Evolutionary conservation across 2,329 filamentous ascomycete species (phyloP), one percentile per base, ranked within the genome.

Genomic region (Lasiodiplodia sp.): DNA sequence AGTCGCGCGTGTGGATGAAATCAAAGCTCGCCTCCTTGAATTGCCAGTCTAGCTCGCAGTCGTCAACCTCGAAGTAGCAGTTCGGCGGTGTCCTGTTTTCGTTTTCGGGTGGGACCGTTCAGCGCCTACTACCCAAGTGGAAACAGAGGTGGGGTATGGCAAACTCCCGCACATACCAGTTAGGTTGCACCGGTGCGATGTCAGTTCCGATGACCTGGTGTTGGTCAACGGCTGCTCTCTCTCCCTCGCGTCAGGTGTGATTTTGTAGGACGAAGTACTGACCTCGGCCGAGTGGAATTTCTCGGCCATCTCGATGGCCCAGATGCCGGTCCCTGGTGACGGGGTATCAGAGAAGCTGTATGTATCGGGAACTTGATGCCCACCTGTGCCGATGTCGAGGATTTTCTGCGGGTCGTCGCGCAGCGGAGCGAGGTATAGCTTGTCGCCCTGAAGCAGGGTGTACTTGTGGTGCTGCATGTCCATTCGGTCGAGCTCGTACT

Each of bases 1-100:
- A 65, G 28, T 68, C 58, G 38, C 67, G 67, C 23, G 49, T 57
- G 71, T 85, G 82, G 57, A 84, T 80, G 69, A 83, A 83, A 72
- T 84, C 83, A 70, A 80, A 79, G 66, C 66, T 63, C 5, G 31
- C 37, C 8, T 55, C 44, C 18, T 53, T 60, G 49, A 52, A 63
- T 0, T 81, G 83, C 83, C 83, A 85, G 31, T 79, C 77, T 8
- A 78, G 72, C 0, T 78, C 78, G 18, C 81, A 76, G 58, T 85
- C 83, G 73, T 85, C 83, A 64, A 85, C 79, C 67, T 84, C 80
- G 71, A 85, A 85, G 28, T 75, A 73, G 70, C 79, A 80, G 71
- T 85, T 85, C 7, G 82, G 79, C 0, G 83, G 83, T 0, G 84
- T 80, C 79, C 81, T 82, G 11, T 21, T 12, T n/a, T 31, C 31